Conservation (phyloP, 805 yeast genomes). For the Myxozyma lipomycoides region DNA sequence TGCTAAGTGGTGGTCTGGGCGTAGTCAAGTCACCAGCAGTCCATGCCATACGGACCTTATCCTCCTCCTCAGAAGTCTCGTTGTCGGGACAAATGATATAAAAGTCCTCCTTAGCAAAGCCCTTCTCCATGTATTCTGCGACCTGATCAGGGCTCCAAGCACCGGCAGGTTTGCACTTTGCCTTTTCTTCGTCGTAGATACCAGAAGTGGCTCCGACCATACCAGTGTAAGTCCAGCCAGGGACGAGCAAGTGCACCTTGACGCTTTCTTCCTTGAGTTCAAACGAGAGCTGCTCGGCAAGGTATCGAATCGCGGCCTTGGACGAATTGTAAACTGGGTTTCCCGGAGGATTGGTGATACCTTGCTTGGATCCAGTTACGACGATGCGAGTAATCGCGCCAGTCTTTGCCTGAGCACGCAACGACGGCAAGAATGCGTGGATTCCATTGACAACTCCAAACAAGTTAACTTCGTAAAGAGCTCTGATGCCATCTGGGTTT, state of each 20-base stretch:
- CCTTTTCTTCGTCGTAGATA: slow-evolving; percentile 9
- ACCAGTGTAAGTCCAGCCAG: slow-evolving; percentile 34
- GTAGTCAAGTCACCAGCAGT: slow-evolving; percentile 26
- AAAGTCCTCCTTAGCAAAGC: slow-evolving; percentile 26
- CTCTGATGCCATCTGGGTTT: slow-evolving; percentile 26
- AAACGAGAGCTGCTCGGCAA: slow-evolving; percentile 36
- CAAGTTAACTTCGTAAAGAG: slow-evolving; percentile 30
- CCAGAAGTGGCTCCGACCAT: slow-evolving; percentile 26
- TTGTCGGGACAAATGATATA: slow-evolving; percentile 34
- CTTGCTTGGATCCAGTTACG: slow-evolving; percentile 34
- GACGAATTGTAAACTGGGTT: slow-evolving; percentile 57
- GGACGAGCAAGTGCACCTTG: slow-evolving; percentile 31
- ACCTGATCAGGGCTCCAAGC: slow-evolving; percentile 35
- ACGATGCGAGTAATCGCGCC: slow-evolving; percentile 20
- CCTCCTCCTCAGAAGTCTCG: slow-evolving; percentile 29
- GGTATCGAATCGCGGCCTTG: slow-evolving; percentile 51
- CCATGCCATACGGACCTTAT: slow-evolving; percentile 31
- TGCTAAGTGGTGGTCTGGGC: slow-evolving; percentile 30
- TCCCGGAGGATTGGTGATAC: slow-evolving; percentile 44
- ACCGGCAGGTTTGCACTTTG: slow-evolving; percentile 30
- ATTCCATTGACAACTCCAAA: slow-evolving; percentile 33
- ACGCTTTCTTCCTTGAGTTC: slow-evolving; percentile 26
- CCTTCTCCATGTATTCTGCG: slow-evolving; percentile 28
- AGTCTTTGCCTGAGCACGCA: slow-evolving; percentile 17
- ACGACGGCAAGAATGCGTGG: slow-evolving; percentile 29